Percentiles rank a stretch among this genome's conserved stretches.
Evolutionary conservation across 202 grass and related monocot genomes (phyloP).

Genomic region (Musa balbisiana): DNA sequence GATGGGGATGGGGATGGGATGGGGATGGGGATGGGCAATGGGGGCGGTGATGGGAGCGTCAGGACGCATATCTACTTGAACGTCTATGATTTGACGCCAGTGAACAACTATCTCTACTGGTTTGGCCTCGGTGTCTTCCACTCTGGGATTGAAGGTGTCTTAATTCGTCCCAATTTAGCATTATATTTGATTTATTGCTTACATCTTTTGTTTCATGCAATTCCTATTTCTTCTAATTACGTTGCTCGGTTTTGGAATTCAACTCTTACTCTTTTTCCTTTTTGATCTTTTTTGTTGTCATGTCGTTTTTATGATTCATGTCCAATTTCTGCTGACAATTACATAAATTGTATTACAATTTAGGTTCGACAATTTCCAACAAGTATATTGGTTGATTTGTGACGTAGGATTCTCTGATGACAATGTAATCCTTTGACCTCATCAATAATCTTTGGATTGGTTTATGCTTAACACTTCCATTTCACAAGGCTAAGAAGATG

Average conservation of each 20-base stretch:
- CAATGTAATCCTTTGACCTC: not conserved
- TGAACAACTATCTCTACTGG: conserved; percentile 17
- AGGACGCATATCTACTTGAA: conserved; percentile 4
- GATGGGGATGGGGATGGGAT: not conserved
- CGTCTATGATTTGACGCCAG: conserved; percentile 15
- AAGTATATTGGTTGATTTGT: not conserved
- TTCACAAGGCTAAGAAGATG: not conserved
- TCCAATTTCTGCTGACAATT: not conserved
- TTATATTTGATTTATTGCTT: not conserved
- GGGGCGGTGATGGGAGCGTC: not conserved
- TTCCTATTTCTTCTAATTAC: not conserved
- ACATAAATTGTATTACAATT: not conserved
- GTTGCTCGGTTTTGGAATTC: not conserved
- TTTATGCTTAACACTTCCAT: not conserved
- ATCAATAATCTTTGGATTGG: not conserved
- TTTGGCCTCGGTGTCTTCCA: conserved; percentile 7
- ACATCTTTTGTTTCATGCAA: not conserved
- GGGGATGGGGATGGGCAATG: not conserved
- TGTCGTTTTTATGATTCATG: not conserved
- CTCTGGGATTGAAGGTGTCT: conserved; percentile 13
- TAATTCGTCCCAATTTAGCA: not conserved
- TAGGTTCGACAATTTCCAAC: not conserved
- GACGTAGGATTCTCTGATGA: not conserved
- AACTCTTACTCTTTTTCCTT: not conserved
- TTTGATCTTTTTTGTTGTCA: too few relatives aligned